phyloP scores from a whole-genome alignment of 2,329 filamentous ascomycete species.

The Penicillium psychrosexuale region DNA sequence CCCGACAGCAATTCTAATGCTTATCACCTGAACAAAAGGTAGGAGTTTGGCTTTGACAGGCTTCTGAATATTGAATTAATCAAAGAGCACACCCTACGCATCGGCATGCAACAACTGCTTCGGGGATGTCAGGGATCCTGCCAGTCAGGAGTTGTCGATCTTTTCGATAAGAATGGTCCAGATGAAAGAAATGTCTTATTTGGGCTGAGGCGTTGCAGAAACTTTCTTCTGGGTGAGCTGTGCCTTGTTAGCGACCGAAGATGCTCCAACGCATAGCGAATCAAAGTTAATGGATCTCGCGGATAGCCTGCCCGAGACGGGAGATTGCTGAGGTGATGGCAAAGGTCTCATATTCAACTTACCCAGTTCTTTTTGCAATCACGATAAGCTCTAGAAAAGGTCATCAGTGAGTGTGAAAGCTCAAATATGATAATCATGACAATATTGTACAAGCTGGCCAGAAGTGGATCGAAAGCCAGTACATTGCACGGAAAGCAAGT shows the following conservation, averaged over 20 bases:
- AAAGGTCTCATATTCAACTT: conserved; percentile 34
- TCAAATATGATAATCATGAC: neutral
- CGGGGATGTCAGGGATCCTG: neutral
- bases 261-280: neutral
- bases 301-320: neutral
- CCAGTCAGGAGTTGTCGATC: neutral
- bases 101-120: neutral
- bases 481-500: conserved; percentile 2
- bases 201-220: neutral
- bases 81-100: neutral
- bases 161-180: neutral
- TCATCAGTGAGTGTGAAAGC: conserved; percentile 6
- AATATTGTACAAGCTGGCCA: neutral
- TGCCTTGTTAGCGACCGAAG: neutral
- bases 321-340: neutral
- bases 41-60: neutral
- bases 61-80: neutral
- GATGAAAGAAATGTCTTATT: neutral
- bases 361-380: conserved; percentile 97
- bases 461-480: neutral
- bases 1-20: neutral
- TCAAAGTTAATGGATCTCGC: neutral
- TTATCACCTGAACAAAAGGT: neutral
- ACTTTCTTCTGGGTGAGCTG: conserved; percentile 11
- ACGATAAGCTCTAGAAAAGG: conserved; percentile 70